A percentile compares a stretch with the other conserved stretches of the same genome.
phyloP scores from a whole-genome alignment of 495 filamentous ascomycete genomes.

The Penicillium salamii region DNA sequence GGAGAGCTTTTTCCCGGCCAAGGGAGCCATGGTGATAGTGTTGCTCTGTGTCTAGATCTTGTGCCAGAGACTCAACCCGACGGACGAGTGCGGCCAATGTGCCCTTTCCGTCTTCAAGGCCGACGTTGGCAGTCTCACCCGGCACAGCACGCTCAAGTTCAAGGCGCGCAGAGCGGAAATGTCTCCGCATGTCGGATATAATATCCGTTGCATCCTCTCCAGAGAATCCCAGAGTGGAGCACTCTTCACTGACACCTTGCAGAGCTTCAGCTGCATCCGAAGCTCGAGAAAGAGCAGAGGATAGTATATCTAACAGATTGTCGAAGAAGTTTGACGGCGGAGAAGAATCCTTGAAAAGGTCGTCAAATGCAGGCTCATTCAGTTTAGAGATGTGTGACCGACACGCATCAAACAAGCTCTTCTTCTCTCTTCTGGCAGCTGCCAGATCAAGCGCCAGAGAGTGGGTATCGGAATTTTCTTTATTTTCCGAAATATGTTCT shows the following conservation, averaged over 20 bases:
- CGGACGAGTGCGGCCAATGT: constrained; percentile 37
- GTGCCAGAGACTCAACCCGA: constrained; percentile 37
- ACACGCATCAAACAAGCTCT: constrained; percentile 38
- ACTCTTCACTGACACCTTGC: constrained; percentile 36
- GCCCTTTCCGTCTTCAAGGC: constrained; percentile 35
- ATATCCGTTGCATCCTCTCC: constrained; percentile 47
- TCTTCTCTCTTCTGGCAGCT: constrained; percentile 38
- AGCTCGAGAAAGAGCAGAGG: constrained; percentile 34
- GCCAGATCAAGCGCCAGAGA: constrained; percentile 34
- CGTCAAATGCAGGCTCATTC: constrained; percentile 31
- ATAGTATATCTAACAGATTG: constrained; percentile 30
- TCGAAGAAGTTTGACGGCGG: constrained; percentile 40
- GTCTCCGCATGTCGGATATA: constrained; percentile 45
- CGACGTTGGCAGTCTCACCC: constrained; percentile 53
- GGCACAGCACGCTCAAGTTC: constrained; percentile 66
- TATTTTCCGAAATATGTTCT: constrained; percentile 11
- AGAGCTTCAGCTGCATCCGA: constrained; percentile 37
- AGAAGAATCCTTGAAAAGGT: constrained; percentile 31
- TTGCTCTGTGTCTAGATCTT: constrained; percentile 32
- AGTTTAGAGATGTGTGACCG: constrained; percentile 31
- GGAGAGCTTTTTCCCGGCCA: constrained; percentile 36
- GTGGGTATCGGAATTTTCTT: constrained; percentile 21
- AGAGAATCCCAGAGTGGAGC: constrained; percentile 54
- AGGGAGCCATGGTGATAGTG: constrained; percentile 28
- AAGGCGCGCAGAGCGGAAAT: constrained; percentile 64